Conservation (phyloP, 768 basidiomycete genomes). For the Sporobolomyces roseus region DNA sequence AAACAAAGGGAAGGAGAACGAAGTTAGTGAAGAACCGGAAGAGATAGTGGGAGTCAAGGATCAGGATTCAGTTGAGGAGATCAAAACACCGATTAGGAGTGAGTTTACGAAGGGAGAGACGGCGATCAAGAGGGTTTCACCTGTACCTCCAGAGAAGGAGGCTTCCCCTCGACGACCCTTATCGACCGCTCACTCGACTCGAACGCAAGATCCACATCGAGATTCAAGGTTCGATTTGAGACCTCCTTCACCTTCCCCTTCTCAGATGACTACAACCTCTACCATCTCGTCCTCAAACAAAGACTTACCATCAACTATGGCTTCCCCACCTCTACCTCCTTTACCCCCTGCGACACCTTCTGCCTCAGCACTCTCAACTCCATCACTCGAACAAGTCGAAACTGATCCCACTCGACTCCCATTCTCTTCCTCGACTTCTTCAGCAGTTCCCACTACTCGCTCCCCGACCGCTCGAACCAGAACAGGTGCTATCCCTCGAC, state of each 20-base stretch:
- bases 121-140: not conserved
- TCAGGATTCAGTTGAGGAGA: not conserved
- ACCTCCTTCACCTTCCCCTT: conserved; percentile 1
- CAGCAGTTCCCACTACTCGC: not conserved
- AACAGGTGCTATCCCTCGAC: conserved; percentile 9
- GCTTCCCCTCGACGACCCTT: not conserved
- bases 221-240: not conserved
- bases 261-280: not conserved
- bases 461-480: not conserved
- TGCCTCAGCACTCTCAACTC: conserved; percentile 1
- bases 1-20: too few species aligned
- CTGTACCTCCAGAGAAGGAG: conserved; percentile 9
- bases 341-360: not conserved
- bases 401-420: conserved; percentile 4
- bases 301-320: not conserved
- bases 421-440: not conserved
- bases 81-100: not conserved
- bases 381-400: not conserved
- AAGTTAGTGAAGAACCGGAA: conserved; percentile 4
- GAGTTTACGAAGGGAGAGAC: not conserved
- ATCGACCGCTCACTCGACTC: too few species aligned
- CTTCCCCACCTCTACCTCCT: conserved; percentile 6
- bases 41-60: not conserved
- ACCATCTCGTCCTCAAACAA: conserved; percentile 3
- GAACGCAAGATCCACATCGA: not conserved